Evolutionary conservation across 78 protist genomes (phyloP), one percentile per base, ranked within the genome.

Genomic region (Cavenderia fasciculata): DNA sequence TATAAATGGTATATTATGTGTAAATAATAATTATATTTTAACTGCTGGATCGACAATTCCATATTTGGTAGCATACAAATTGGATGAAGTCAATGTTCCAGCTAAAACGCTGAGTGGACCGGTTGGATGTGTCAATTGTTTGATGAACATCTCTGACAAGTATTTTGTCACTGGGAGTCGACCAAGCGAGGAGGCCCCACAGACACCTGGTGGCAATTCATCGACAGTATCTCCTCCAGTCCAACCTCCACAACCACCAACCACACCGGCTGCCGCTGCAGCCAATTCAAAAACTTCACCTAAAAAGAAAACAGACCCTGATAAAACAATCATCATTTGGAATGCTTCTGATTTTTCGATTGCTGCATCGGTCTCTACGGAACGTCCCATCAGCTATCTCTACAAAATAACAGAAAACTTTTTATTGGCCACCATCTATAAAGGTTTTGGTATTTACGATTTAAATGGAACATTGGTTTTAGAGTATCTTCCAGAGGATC

Each of bases 381-480:
- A 82, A 5, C 52, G 29, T 4, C 11, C 90, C 18, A 82, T 82
- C 1, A 66, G 61, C 23, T 82, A 49, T 23, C 41, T 82, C 49
- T 82, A 36, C 23, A 76, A 66, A 43, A 82, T 82, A 5, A 59
- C 29, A 10, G 38, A 73, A 41, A 21, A 82, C 61, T 82, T 29
- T 46, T 18, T 82, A 16, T 29, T 82, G 19, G 90, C 78, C 41
- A 82, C 90, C 0, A 43, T 82, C 8, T 49, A 43, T 12, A 82
- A 82, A 33, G 90, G 90, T 0, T 82, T 82, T 43, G 40, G 76
- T 31, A 82, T 82, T n/a, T 82, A 54, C 25, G 90, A 82, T 43
- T 66, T 54, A 2, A 31, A 46, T 4, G 90, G 90, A 12, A 65
- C 18, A 6, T 29, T 63, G 5, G 21, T 82, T 2, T 69, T 82